phyloP scores from a whole-genome alignment of 805 yeast genomes.

The Scheffersomyces coipomensis region DNA sequence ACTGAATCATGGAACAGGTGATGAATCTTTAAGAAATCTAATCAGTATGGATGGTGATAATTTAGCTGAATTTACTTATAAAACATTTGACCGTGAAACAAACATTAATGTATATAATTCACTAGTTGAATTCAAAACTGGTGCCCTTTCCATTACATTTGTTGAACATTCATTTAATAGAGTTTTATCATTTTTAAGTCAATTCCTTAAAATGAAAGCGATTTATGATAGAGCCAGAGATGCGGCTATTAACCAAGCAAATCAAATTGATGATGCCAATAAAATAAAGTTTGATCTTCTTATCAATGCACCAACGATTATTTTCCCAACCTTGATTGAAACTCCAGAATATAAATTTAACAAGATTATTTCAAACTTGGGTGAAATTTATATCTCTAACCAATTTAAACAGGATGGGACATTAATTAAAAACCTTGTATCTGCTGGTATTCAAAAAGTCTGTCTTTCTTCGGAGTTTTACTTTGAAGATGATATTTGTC shows the following conservation, averaged over 20 bases:
- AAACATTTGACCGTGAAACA: conserved; percentile 63
- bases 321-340: conserved; percentile 64
- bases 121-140: conserved; percentile 61
- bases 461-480: conserved; percentile 63
- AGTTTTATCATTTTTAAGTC: conserved; percentile 63
- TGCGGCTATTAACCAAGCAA: conserved; percentile 83
- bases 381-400: conserved; percentile 76
- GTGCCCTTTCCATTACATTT: conserved; percentile 73
- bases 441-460: conserved; percentile 71
- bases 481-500: conserved; percentile 43
- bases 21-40: conserved; percentile 62
- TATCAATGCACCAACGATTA: conserved; percentile 78
- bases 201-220: conserved; percentile 80
- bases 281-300: conserved; percentile 70
- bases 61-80: conserved; percentile 79
- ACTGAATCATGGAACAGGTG: conserved; percentile 58
- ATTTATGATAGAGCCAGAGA: conserved; percentile 88
- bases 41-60: conserved; percentile 79
- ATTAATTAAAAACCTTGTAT: conserved; percentile 28
- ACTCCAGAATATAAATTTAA: conserved; percentile 22
- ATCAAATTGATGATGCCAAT: conserved; percentile 54
- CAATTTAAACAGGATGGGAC: conserved; percentile 38
- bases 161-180: conserved; percentile 77
- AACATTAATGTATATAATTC: conserved; percentile 54
- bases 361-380: conserved; percentile 41